Evolutionary conservation across 2,329 filamentous ascomycete genomes (phyloP).

Genomic region (Ceratocystis cacaofunesta): DNA sequence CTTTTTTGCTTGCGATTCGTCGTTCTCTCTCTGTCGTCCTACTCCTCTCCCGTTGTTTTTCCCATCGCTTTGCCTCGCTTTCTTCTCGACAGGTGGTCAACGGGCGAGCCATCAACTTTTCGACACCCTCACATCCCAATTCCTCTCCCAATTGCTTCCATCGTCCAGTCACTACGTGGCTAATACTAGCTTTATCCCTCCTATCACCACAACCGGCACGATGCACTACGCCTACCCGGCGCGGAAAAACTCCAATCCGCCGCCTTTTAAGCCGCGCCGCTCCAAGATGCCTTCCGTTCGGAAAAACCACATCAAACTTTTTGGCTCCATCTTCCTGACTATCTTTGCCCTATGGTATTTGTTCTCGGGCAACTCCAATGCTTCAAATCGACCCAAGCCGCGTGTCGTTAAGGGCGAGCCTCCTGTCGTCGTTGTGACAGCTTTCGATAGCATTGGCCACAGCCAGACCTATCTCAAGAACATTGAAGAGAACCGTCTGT

Average conservation of each 20-base stretch:
- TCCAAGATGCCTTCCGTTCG: slow-evolving; percentile 40
- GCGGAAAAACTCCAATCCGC: slow-evolving; percentile 65
- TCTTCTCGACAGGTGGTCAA: slow-evolving; percentile 4
- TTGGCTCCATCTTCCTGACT: slow-evolving; percentile 39
- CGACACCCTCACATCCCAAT: background rate
- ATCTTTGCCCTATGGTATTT: slow-evolving; percentile 48
- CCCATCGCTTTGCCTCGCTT: background rate
- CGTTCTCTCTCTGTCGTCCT: background rate
- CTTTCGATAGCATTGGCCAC: slow-evolving; percentile 42
- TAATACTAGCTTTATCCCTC: slow-evolving; percentile 1
- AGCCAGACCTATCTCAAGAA: slow-evolving; percentile 51
- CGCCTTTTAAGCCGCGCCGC: slow-evolving; percentile 51
- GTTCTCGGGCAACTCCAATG: slow-evolving; percentile 27
- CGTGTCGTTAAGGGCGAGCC: slow-evolving; percentile 32
- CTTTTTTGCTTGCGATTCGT: background rate
- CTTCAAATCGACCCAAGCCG: slow-evolving; percentile 13
- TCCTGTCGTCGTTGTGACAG: slow-evolving; percentile 66
- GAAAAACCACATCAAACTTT: slow-evolving; percentile 45
- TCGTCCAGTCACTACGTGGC: background rate
- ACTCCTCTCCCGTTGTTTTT: background rate
- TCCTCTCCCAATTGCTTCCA: background rate
- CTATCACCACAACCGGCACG: slow-evolving; percentile 20
- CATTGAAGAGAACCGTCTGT: slow-evolving; percentile 66
- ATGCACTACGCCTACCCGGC: slow-evolving; percentile 89
- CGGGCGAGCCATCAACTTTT: background rate